These are phyloP conservation scores for Hypoxylon sp. DNA, from an alignment of 2,329 filamentous ascomycete species.

Conservation along the genomic window DNA sequence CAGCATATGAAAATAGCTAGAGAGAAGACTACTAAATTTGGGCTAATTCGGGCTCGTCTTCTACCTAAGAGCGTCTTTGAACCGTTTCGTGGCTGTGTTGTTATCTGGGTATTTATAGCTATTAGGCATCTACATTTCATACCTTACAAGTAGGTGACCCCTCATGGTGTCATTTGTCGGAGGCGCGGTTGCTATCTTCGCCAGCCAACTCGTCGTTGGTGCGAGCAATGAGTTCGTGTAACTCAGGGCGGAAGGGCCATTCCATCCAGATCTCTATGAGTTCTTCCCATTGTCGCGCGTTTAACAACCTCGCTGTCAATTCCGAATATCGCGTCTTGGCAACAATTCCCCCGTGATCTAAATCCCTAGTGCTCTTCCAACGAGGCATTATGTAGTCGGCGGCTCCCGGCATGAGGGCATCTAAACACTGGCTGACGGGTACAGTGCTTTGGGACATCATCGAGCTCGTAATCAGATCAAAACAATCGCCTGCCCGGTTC, in stretches of 20 bases:
- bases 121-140: background rate
- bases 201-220: slow-evolving; percentile 44
- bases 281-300: slow-evolving; percentile 69
- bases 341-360: slow-evolving; percentile 61
- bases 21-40: background rate
- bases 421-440: slow-evolving; percentile 62
- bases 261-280: slow-evolving; percentile 72
- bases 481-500: slow-evolving; percentile 63
- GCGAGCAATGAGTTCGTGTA: slow-evolving; percentile 64
- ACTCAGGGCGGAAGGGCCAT: slow-evolving; percentile 75
- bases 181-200: slow-evolving; percentile 21
- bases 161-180: background rate
- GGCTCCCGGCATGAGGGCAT: slow-evolving; percentile 72
- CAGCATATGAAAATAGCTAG: background rate
- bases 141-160: background rate
- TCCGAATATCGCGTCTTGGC: slow-evolving; percentile 58
- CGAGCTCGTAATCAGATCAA: slow-evolving; percentile 66
- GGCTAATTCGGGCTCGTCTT: background rate
- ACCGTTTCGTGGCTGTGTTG: background rate
- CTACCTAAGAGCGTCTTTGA: background rate
- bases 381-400: slow-evolving; percentile 65
- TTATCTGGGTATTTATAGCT: background rate
- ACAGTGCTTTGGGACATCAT: slow-evolving; percentile 57
- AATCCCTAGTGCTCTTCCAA: slow-evolving; percentile 66
- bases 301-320: slow-evolving; percentile 65